These are phyloP conservation scores for Larix kaempferi DNA, from an alignment of 75 land plant genomes.

Conservation along the genomic window DNA sequence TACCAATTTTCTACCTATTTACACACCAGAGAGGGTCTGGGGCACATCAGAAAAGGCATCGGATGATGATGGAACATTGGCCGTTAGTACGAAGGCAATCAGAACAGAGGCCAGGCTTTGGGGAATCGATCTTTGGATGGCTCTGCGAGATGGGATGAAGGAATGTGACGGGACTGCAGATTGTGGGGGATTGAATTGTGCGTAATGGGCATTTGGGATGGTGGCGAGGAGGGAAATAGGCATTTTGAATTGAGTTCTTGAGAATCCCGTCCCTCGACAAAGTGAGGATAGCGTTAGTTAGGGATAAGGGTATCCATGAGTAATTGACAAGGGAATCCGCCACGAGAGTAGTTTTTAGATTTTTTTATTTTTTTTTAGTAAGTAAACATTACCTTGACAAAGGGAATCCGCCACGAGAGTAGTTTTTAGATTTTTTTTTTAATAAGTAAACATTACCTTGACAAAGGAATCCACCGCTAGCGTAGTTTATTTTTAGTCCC, in stretches of 20 bases:
- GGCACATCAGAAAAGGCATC: slow-evolving; percentile 56
- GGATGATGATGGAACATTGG: slow-evolving; percentile 7
- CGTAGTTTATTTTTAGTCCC: no score
- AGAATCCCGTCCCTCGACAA: no score
- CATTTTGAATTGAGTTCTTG: not conserved
- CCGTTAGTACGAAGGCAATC: slow-evolving; percentile 15
- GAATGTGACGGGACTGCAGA: not conserved
- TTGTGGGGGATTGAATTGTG: not conserved
- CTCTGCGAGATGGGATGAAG: not conserved
- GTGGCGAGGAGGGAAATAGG: slow-evolving; percentile 2
- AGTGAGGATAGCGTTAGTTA: no score
- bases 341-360: no score
- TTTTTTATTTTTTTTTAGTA: no score
- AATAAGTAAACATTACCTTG: no score
- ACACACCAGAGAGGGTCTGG: slow-evolving; percentile 43
- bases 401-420: no score
- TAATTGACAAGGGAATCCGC: no score
- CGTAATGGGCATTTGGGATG: not conserved
- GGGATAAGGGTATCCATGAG: no score
- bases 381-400: no score
- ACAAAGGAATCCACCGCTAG: no score
- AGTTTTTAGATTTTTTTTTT: no score
- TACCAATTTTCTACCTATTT: not conserved
- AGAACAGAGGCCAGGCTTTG: slow-evolving; percentile 10
- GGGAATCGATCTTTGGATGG: not conserved